Base-by-base conservation (phyloP, 345 rosid species). In the Hibiscus tridactylites region DNA sequence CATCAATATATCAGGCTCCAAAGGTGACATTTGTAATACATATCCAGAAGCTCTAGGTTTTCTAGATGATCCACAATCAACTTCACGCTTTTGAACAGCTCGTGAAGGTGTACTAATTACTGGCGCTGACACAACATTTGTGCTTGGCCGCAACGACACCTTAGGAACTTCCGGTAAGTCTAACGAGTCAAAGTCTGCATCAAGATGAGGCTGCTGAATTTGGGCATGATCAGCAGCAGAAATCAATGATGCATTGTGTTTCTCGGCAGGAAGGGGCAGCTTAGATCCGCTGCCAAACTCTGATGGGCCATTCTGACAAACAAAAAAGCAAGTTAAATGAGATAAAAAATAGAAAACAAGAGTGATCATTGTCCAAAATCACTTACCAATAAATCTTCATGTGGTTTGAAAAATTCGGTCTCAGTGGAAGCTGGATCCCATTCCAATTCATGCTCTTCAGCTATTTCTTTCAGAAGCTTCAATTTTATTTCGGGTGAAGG, bases 351-450 rank as follows among this genome's bases (percentile, higher is more conserved):
- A 76, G 72, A 70, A 44, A 67, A 72, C 61, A 50, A 10, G 17
- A 70, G 4, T 47, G 3, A 50, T 70, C 35, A 52, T 3, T 15
- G 42, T n/a, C 54, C 6, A 35, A 50, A 33, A 58, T 21, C 73
- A 76, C 88, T 83, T 73, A 92, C 99, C 85, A 94, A 82, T 62
- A 94, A 82, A 86, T 94, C 97, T 78, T 90, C 96, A 74, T 90
- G 93, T n/a, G 87, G 80, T 83, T 89, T 94, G 71, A 82, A 86
- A 71, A 92, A 87, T 81, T 89, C 93, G 9, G 93, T 75, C 84
- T 94, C 97, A 57, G 96, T 86, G 71, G 86, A 81, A 76, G 90
- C 83, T 66, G 99, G 92, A 78, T 94, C 96, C 97, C 99, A 94
- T 69, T 88, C 97, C 74, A 94, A 73, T 63, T 82, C 87, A 80